Percentiles rank a stretch among this genome's conserved stretches.
phyloP scores from a whole-genome alignment of 2,329 filamentous ascomycete genomes.

The Cladosporium sp. region DNA sequence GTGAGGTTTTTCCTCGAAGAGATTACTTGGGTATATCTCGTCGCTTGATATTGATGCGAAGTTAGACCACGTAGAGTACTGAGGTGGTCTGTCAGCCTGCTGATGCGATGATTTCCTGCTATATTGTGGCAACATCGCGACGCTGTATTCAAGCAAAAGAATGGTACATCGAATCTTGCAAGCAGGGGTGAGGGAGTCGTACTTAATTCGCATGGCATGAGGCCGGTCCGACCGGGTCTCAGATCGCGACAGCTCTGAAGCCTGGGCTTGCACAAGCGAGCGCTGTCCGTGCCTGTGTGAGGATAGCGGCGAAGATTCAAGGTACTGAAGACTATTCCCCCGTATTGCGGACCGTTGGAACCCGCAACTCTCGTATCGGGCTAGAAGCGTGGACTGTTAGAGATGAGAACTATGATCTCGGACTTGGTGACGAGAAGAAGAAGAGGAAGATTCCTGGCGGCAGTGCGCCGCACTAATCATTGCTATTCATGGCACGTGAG shows the following conservation, averaged over 20 bases:
- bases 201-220: not conserved
- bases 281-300: conserved; percentile 2
- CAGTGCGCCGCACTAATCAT: not conserved
- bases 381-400: not conserved
- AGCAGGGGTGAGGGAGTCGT: not conserved
- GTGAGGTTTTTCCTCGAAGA: not conserved
- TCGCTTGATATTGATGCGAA: not conserved
- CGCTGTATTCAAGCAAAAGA: not conserved
- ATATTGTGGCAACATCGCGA: not conserved
- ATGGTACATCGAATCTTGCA: not conserved
- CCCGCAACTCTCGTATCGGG: not conserved
- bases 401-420: not conserved
- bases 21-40: not conserved
- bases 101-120: not conserved
- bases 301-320: conserved; percentile 2
- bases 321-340: conserved; percentile 6
- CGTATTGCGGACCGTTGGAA: conserved; percentile 6
- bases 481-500: conserved; percentile 12
- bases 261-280: conserved; percentile 7
- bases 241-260: not conserved
- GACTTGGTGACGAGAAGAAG: not conserved
- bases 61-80: not conserved
- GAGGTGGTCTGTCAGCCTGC: not conserved
- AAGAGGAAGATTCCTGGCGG: conserved; percentile 2
- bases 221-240: not conserved